phyloP scores from a whole-genome alignment of 805 yeast species.

The Suhomyces xylopsoci region DNA sequence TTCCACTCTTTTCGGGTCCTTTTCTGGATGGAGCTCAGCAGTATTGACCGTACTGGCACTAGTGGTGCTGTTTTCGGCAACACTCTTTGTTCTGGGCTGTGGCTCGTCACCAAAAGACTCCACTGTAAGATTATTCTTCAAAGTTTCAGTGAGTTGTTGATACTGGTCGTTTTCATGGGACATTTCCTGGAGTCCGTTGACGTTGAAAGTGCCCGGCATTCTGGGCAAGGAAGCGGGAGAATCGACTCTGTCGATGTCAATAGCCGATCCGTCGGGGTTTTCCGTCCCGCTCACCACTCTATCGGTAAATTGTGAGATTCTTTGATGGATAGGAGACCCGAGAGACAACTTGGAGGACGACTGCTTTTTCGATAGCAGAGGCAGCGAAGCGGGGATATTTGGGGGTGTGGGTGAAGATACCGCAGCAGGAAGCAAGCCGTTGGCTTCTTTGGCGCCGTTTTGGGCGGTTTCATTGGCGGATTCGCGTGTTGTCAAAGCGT shows the following conservation, averaged over 20 bases:
- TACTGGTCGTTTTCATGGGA: conserved; percentile 5
- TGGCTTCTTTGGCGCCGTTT: neutral
- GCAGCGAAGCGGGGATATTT: neutral
- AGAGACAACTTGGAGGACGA: conserved; percentile 2
- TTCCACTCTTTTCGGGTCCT: neutral
- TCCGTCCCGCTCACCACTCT: conserved; percentile 7
- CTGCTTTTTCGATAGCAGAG: neutral
- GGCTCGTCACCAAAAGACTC: conserved; percentile 5
- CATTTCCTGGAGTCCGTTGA: conserved; percentile 41
- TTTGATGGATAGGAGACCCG: conserved; percentile 14
- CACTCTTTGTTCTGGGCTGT: neutral
- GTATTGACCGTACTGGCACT: conserved; percentile 3
- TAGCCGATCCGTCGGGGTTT: neutral
- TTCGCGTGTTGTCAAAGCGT: neutral
- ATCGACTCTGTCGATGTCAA: neutral
- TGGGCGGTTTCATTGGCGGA: neutral
- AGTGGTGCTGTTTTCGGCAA: neutral
- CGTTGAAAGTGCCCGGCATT: conserved; percentile 44
- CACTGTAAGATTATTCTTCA: conserved; percentile 5
- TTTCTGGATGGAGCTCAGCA: neutral
- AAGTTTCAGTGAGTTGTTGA: conserved; percentile 9
- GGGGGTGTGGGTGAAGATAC: neutral
- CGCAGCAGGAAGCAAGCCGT: neutral
- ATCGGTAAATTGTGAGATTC: conserved; percentile 11
- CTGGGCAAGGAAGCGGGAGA: conserved; percentile 30